Base-by-base conservation (phyloP, 352 stramenopile genomes). In the Hyaloperonospora brassicae region DNA sequence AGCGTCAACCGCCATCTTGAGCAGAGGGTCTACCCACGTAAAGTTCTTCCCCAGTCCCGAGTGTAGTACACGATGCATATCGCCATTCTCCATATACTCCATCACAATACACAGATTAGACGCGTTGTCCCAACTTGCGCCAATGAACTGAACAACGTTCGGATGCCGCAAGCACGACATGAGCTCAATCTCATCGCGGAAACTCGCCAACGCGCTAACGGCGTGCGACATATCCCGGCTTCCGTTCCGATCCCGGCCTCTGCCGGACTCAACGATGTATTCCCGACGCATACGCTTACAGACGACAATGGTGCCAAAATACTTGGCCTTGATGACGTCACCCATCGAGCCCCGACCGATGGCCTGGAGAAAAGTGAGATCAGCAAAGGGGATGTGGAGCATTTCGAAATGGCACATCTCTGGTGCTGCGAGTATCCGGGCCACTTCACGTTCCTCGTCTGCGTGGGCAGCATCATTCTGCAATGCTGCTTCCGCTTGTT, bases 111-210 rank as follows among this genome's bases (percentile, higher is more conserved):
- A 95, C 45, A 95, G 52, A 51, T 95, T 95, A 2, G 82, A 90
- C 25, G 75, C 84, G 52, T 93, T 93, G 52, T 95, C 81, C 84
- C 84, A 95, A 49, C 78, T 93, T 27, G 84, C 84, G 31, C 84
- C 84, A 34, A 95, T 95, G 42, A 95, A 91, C 57, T 95, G 84
- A 11, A 95, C 84, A 51, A 95, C 89, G 50, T 95, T 95, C 31
- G 84, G 84, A 52, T 95, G 84, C 5, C 84, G 71, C 43, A 95
- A 62, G 48, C 77, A 86, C 23, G 82, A 84, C 82, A 95, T 92
- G 30, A 95, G 71, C 54, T 87, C 76, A 46, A 95, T 87, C 45
- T 95, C 84, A 54, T 92, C 82, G 8, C 84, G 80, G 50, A 95
- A 95, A 51, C 69, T 84, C 41, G 73, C 70, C 44, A 95, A 73